These are phyloP conservation scores for Botrytis byssoidea DNA, from an alignment of 2,329 filamentous ascomycete species.

Conservation along the genomic window DNA sequence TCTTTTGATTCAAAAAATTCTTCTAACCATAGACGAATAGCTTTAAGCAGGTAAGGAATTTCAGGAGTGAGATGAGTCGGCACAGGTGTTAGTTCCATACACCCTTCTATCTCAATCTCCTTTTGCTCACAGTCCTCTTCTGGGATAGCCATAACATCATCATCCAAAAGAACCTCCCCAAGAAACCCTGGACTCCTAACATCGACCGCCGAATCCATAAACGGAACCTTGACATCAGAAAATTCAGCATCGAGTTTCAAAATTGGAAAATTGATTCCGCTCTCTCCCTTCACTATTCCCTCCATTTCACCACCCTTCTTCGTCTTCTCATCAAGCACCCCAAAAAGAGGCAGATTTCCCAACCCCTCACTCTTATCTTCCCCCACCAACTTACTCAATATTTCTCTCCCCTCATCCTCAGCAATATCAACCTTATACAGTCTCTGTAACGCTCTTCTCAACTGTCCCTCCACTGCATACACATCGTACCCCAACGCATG, in stretches of 20 bases:
- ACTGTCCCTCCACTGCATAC: not conserved
- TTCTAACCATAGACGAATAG: slow-evolving; percentile 13
- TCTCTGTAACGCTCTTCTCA: not conserved
- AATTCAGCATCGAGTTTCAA: not conserved
- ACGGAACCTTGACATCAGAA: slow-evolving; percentile 8
- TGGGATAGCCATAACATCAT: not conserved
- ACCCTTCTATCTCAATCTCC: not conserved
- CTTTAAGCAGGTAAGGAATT: slow-evolving; percentile 1
- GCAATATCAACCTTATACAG: not conserved
- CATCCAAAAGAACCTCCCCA: slow-evolving; percentile 2
- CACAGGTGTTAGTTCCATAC: slow-evolving; percentile 1
- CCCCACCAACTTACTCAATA: not conserved
- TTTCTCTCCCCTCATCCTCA: not conserved
- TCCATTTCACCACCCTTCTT: not conserved
- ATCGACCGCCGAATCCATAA: not conserved
- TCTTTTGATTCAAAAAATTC: not conserved
- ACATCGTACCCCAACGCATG: slow-evolving; percentile 6
- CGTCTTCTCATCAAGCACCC: not conserved
- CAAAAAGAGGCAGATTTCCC: not conserved
- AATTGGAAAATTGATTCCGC: not conserved
- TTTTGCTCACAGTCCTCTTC: not conserved
- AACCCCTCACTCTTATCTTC: not conserved
- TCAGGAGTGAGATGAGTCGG: not conserved
- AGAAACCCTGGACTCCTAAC: not conserved
- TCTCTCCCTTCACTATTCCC: not conserved